phyloP scores from a whole-genome alignment of 345 rosid genomes.

The Gossypium ekmanianum region DNA sequence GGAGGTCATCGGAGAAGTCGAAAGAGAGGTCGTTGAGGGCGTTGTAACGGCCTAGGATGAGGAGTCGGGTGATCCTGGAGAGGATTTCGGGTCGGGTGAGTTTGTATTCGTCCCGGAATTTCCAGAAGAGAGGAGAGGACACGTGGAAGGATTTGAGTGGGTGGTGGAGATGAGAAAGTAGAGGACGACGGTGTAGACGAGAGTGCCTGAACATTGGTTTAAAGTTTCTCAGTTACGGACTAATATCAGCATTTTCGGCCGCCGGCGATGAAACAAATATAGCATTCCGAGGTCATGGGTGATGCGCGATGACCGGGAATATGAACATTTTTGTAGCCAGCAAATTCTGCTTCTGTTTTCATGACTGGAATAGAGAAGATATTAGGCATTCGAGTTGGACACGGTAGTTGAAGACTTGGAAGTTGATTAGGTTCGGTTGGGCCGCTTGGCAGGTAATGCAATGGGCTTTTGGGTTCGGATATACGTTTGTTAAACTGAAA shows the following conservation, averaged over 20 bases:
- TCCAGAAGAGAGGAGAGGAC: constrained; percentile 40
- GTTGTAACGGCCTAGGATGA: constrained; percentile 51
- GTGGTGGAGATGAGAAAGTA: constrained; percentile 23
- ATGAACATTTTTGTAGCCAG: not conserved
- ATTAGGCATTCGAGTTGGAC: too few species aligned
- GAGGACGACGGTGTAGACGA: constrained; percentile 25
- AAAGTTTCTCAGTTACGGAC: not conserved
- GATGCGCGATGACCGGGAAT: not conserved
- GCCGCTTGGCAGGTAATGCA: not conserved
- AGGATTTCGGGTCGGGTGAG: constrained; percentile 51
- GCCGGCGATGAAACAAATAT: not conserved
- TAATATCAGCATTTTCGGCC: not conserved
- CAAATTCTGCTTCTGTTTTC: not conserved
- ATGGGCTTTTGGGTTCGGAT: not conserved
- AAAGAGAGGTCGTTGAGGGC: constrained; percentile 55
- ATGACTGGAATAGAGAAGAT: not conserved
- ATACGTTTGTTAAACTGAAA: not conserved
- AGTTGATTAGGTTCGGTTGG: not conserved
- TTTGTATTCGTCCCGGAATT: constrained; percentile 55
- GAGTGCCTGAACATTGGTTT: constrained; percentile 39
- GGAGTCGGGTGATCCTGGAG: constrained; percentile 66
- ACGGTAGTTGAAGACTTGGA: not conserved
- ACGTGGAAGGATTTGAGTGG: constrained; percentile 32
- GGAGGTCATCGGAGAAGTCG: constrained; percentile 63
- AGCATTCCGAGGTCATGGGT: not conserved